A percentile compares a stretch with the other conserved stretches of the same genome.
phyloP scores from a whole-genome alignment of 352 stramenopile genomes.

The Globisporangium okanoganense region DNA sequence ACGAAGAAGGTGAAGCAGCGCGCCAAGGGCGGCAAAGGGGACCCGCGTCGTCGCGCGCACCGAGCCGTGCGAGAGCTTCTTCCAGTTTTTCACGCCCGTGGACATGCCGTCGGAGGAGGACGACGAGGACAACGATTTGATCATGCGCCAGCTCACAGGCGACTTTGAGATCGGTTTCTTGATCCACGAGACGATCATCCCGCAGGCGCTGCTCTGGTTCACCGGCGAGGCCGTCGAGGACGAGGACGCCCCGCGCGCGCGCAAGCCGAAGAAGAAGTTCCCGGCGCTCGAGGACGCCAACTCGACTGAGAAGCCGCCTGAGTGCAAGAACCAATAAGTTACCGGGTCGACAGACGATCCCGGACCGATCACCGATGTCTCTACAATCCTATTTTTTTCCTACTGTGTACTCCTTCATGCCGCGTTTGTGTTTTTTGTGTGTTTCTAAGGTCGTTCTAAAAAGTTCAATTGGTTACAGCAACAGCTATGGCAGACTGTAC shows the following conservation, averaged over 20 bases:
- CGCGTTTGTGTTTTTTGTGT: too few species aligned
- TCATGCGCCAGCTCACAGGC: constrained; percentile 79
- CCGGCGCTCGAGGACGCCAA: constrained; percentile 54
- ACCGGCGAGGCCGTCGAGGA: constrained; percentile 77
- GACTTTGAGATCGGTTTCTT: constrained; percentile 88
- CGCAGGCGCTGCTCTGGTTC: constrained; percentile 84
- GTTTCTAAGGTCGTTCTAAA: too few species aligned
- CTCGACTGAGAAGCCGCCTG: constrained; percentile 79
- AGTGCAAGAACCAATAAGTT: constrained; percentile 91
- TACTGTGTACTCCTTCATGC: too few species aligned
- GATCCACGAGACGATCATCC: constrained; percentile 87
- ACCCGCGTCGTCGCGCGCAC: constrained; percentile 75
- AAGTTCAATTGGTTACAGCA: too few species aligned
- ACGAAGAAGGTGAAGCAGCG: constrained; percentile 88
- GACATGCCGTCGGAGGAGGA: constrained; percentile 86
- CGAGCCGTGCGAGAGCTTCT: constrained; percentile 84
- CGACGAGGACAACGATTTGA: constrained; percentile 80
- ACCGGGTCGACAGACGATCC: too few species aligned
- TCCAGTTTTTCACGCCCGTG: constrained; percentile 83
- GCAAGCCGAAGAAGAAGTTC: constrained; percentile 76
- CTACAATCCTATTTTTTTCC: constrained; percentile 5
- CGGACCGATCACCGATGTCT: too few species aligned
- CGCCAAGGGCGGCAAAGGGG: constrained; percentile 72
- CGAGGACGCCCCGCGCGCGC: constrained; percentile 32
- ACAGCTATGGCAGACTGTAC: too few species aligned